phyloP scores from a whole-genome alignment of 177 flowering plant genomes.

The Vitis hybrid region DNA sequence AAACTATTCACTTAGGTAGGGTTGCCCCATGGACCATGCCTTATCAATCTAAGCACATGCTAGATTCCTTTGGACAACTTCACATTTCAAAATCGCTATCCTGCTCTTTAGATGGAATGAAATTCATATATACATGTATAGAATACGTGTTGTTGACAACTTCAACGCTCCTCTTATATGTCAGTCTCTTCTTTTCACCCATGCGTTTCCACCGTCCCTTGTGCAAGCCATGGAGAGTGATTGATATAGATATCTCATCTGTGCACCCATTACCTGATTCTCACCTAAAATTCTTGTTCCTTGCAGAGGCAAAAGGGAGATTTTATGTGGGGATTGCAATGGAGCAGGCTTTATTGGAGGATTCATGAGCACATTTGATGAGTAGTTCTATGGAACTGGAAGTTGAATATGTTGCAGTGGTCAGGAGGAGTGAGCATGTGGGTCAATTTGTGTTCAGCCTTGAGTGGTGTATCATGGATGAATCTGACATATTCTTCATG shows the following conservation, averaged over 20 bases:
- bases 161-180: neutral
- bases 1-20: neutral
- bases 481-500: too few relatives aligned
- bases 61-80: neutral
- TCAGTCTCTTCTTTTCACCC: neutral
- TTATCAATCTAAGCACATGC: neutral
- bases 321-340: conserved; percentile 86
- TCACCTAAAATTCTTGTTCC: conserved; percentile 1
- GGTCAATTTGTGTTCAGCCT: too few relatives aligned
- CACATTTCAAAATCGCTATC: too few relatives aligned
- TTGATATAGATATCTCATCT: neutral
- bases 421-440: too few relatives aligned
- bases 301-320: conserved; percentile 85
- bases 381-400: too few relatives aligned
- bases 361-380: conserved; percentile 66
- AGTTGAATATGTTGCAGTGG: too few relatives aligned
- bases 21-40: neutral
- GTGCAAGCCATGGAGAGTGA: neutral
- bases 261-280: neutral
- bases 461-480: too few relatives aligned
- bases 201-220: neutral
- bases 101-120: too few relatives aligned
- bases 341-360: conserved; percentile 98
- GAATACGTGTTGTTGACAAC: neutral
- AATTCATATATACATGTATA: neutral